Evolutionary conservation across 2,329 filamentous ascomycete genomes (phyloP).

Genomic region (Trichoderma oligosporum): DNA sequence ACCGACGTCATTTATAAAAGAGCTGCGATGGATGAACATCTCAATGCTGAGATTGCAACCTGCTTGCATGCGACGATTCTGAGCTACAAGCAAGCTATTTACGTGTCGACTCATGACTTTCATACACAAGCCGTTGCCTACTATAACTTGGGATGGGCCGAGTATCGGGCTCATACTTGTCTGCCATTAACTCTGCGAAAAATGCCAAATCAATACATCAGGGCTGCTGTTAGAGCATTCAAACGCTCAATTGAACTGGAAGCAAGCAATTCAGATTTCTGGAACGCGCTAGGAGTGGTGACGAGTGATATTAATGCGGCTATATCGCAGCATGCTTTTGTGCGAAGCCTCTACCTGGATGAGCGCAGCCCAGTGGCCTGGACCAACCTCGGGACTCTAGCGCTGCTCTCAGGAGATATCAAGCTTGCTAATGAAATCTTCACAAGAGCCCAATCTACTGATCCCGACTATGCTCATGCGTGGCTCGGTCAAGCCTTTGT

Average conservation of each 20-base stretch:
- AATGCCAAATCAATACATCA: constrained; percentile 65
- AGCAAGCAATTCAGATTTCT: constrained; percentile 90
- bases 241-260: constrained; percentile 95
- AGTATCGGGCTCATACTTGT: constrained; percentile 74
- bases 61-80: constrained; percentile 71
- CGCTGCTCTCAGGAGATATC: constrained; percentile 76
- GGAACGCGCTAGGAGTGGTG: constrained; percentile 91
- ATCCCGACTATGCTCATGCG: constrained; percentile 88
- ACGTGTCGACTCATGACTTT: constrained; percentile 65
- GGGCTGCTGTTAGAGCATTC: constrained; percentile 82
- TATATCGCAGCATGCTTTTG: constrained; percentile 89
- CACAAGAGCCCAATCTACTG: constrained; percentile 84
- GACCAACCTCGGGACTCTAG: constrained; percentile 87
- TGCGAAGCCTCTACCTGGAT: constrained; percentile 87
- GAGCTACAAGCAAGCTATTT: constrained; percentile 81
- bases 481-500: constrained; percentile 93
- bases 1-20: constrained; percentile 44
- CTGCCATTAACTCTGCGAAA: constrained; percentile 51
- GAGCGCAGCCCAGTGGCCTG: constrained; percentile 80
- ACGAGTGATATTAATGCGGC: constrained; percentile 81
- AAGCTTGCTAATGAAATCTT: constrained; percentile 88
- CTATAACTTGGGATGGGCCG: constrained; percentile 95
- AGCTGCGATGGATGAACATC: constrained; percentile 43
- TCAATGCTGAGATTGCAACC: constrained; percentile 50
- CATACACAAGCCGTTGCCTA: constrained; percentile 94